Evolutionary conservation across 352 stramenopile species (phyloP), one percentile per base, ranked within the genome.

Genomic region (Pythium dissimile): DNA sequence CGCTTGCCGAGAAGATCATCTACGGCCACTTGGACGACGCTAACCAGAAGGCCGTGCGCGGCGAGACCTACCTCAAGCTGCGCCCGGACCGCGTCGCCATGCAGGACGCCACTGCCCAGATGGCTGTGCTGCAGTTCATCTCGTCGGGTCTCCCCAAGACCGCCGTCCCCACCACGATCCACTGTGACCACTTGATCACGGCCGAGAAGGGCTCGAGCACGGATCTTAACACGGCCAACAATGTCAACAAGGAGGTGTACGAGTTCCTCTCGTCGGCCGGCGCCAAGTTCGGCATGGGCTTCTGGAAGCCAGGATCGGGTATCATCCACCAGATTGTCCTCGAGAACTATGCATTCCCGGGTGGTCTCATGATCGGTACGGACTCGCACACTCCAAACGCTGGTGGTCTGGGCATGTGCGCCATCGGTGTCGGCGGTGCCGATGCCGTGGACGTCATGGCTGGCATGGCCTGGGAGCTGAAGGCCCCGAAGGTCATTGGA

Each of bases 241-340:
- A 80, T 48, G 75, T 92, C 26, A 97, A 96, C 79, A 91, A 91
- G 71, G 88, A 96, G 60, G 89, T 97, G 30, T 97, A 97, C 75
- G 87, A 97, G 72, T 97, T 97, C 62, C 65, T 97, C 38, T 87
- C 88, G 60, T 96, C 88, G 51, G 84, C 89, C 41, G 88, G 86
- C 54, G 89, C 89, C 65, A 97, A 97, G 75, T 97, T 96, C 62
- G 89, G 89, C 74, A 97, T 97, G 67, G 90, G 90, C 31, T 97
- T 97, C 74, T 97, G 90, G 90, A 96, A 96, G 74, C 90, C 90
- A 38, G 90, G 90, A 61, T 94, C 83, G 46, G 90, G 90, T 63
- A 97, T 97, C 59, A 97, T 97, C 54, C 90, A 97, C 72, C 89
- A 97, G 84, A 97, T 97, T 48, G 88, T 97, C 44, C 71, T 97